Base-by-base conservation (phyloP, 2,329 filamentous ascomycete species). In the Epichloe sp. region DNA sequence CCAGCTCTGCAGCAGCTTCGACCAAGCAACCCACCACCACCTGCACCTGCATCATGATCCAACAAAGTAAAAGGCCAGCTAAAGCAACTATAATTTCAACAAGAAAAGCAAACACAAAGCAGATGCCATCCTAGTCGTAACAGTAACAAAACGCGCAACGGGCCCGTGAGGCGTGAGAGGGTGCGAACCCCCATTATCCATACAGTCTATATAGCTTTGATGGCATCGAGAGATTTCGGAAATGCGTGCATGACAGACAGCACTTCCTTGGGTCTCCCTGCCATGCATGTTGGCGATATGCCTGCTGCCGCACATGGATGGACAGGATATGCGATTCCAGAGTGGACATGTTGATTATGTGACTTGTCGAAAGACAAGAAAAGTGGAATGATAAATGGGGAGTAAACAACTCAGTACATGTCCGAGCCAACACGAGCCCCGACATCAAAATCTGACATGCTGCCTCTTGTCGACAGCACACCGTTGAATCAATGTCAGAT, bases 161-260 rank as follows among this genome's bases (percentile, higher is more conserved):
- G 59, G 58, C 58, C 61, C 47, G 43, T 37, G 51, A 57, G 57
- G 54, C 60, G 44, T 45, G 49, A 58, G 56, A 56, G 63, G 63
- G 63, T 56, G 64, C 59, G 64, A 68, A 66, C 66, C 66, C 66
- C 60, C 56, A 59, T 62, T 60, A 58, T 63, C 65, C 63, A 57
- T 65, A 62, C 62, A 66, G 52, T 62, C 65, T 68, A 65, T 65
- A 67, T 64, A 56, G 60, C 56, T 59, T 57, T 59, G 58, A 61
- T 60, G 57, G 59, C 56, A 55, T 59, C 57, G 55, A 55, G 54
- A 45, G 4, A 41, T 14, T 50, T 26, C 38, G 54, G 53, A 56
- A 55, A 51, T 52, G 54, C 53, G n/a, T 57, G 49, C n/a, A 55
- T 44, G 50, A 48, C 45, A n/a, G 50, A 48, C 45, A n/a, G 40